phyloP scores from a whole-genome alignment of 352 stramenopile species.

The Phytophthora ohioensis region DNA sequence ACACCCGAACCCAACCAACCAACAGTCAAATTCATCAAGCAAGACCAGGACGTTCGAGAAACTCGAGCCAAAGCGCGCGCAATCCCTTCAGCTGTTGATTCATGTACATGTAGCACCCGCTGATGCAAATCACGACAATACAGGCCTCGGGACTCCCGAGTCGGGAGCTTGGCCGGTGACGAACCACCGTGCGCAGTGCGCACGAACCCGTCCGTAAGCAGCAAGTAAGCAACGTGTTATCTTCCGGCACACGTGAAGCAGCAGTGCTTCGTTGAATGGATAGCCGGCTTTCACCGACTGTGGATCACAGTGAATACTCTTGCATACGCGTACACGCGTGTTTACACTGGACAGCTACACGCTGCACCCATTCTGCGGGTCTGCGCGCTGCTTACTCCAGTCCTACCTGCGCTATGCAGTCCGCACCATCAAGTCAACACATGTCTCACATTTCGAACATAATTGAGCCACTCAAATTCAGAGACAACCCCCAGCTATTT shows the following conservation, averaged over 20 bases:
- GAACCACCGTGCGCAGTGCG: background rate
- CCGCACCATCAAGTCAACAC: constrained; percentile 9
- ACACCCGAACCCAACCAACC: no score
- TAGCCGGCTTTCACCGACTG: no score
- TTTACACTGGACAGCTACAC: background rate
- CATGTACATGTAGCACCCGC: background rate
- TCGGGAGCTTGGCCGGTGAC: background rate
- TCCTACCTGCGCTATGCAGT: no score
- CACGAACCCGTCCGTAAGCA: background rate
- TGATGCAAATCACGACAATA: no score
- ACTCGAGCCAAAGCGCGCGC: background rate
- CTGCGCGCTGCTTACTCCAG: no score
- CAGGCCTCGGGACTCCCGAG: background rate
- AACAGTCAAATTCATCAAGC: no score
- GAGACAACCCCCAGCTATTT: background rate
- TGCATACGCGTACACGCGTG: background rate
- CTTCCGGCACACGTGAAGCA: no score
- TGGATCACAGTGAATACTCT: background rate
- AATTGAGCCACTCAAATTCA: constrained; percentile 4
- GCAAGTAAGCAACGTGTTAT: no score
- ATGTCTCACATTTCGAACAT: constrained; percentile 16
- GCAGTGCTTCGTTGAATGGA: no score
- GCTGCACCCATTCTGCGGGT: background rate
- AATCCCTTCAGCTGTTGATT: constrained; percentile 9
- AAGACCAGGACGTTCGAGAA: background rate